A percentile compares a stretch with the other conserved stretches of the same genome.
phyloP scores from a whole-genome alignment of 768 basidiomycete genomes.

The Artomyces pyxidatus region DNA sequence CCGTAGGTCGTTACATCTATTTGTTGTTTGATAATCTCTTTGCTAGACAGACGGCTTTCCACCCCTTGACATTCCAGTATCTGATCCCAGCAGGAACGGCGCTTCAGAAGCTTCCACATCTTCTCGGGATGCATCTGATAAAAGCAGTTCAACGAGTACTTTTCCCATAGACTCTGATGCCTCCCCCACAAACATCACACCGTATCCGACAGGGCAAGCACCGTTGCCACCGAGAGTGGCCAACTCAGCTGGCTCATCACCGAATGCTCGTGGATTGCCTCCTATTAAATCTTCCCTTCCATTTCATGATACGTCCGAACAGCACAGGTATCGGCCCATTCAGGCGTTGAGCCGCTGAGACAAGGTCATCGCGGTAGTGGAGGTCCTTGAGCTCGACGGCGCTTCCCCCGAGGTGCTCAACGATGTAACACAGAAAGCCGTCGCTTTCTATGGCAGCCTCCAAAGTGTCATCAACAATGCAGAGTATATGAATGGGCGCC shows the following conservation, averaged over 20 bases:
- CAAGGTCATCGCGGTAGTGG: slow-evolving; percentile 32
- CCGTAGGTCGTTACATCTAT: too few relatives aligned
- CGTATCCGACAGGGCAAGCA: too few relatives aligned
- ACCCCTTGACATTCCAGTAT: too few relatives aligned
- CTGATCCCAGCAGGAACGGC: too few relatives aligned
- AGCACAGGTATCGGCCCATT: slow-evolving; percentile 30
- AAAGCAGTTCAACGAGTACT: too few relatives aligned
- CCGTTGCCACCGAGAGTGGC: too few relatives aligned
- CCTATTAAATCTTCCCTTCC: not conserved
- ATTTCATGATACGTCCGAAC: not conserved
- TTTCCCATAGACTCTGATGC: too few relatives aligned
- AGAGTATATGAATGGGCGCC: slow-evolving; percentile 22
- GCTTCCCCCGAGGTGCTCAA: slow-evolving; percentile 26
- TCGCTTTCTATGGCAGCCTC: slow-evolving; percentile 31
- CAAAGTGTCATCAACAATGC: slow-evolving; percentile 43
- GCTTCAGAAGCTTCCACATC: too few relatives aligned
- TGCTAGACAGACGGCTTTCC: too few relatives aligned
- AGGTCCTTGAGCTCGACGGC: slow-evolving; percentile 29
- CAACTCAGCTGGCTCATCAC: slow-evolving; percentile 21
- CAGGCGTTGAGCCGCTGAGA: slow-evolving; percentile 20
- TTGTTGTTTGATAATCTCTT: too few relatives aligned
- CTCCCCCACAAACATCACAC: not conserved
- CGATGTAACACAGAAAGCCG: slow-evolving; percentile 27
- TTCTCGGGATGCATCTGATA: too few relatives aligned
- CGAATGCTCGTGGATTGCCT: slow-evolving; percentile 25